Evolutionary conservation across 352 stramenopile species (phyloP).

Genomic region (Phytophthora megakarya): DNA sequence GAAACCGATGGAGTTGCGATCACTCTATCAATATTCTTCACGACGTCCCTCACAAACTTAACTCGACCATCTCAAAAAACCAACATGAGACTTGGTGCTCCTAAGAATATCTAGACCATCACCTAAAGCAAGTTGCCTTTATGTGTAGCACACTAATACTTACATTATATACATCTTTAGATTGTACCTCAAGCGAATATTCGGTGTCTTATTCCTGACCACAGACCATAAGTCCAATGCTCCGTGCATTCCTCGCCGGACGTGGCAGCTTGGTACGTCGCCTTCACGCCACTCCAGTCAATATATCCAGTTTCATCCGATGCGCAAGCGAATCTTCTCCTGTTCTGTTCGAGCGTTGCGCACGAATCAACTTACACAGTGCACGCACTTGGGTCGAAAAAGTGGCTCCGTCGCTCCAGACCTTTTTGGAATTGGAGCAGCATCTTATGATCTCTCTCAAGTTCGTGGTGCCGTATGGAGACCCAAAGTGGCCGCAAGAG

Average conservation of each 20-base stretch:
- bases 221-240: slow-evolving; percentile 24
- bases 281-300: neutral
- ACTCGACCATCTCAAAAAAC: slow-evolving; percentile 15
- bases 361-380: slow-evolving; percentile 19
- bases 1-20: slow-evolving; percentile 28
- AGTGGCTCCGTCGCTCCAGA: slow-evolving; percentile 32
- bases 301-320: neutral
- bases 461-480: slow-evolving; percentile 45
- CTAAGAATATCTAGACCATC: neutral
- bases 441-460: slow-evolving; percentile 40
- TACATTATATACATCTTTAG: neutral
- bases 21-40: slow-evolving; percentile 11
- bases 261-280: slow-evolving; percentile 10
- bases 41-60: slow-evolving; percentile 10
- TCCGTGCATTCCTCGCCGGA: slow-evolving; percentile 14
- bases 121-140: slow-evolving; percentile 14
- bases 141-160: slow-evolving; percentile 12
- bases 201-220: slow-evolving; percentile 23
- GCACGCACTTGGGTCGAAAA: slow-evolving; percentile 28
- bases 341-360: neutral
- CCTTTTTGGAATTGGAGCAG: slow-evolving; percentile 38
- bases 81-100: slow-evolving; percentile 10
- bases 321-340: slow-evolving; percentile 6
- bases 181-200: slow-evolving; percentile 7
- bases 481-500: slow-evolving; percentile 34